A percentile compares a stretch with the other conserved stretches of the same genome.
Conservation (phyloP, 148 eudicot species). For the Arctostaphylos glauca region DNA sequence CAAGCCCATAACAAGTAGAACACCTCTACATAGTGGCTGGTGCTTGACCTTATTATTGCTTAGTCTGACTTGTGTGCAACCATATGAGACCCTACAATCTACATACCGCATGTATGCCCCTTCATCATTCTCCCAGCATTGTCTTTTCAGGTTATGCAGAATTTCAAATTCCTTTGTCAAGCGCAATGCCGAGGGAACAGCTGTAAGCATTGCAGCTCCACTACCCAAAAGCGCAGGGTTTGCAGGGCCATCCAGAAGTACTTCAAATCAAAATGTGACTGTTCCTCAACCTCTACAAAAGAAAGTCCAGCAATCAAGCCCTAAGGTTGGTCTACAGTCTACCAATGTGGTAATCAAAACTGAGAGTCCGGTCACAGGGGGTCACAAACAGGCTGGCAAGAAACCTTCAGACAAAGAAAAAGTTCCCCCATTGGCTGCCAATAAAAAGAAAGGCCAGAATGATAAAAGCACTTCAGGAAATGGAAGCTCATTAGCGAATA, state of each 20-base stretch:
- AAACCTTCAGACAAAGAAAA: slow-evolving; percentile 49
- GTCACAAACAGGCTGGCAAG: slow-evolving; percentile 33
- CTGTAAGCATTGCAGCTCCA: slow-evolving; percentile 28
- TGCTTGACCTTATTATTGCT: neutral
- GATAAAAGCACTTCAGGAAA: slow-evolving; percentile 51
- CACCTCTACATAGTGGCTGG: neutral
- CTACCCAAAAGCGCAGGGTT: slow-evolving; percentile 39
- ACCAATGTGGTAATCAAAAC: slow-evolving; percentile 32
- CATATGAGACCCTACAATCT: neutral
- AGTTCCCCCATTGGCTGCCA: slow-evolving; percentile 33
- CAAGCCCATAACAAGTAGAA: neutral
- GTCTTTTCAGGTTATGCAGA: slow-evolving; percentile 69
- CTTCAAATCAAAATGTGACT: slow-evolving; percentile 28
- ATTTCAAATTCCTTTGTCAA: slow-evolving; percentile 73
- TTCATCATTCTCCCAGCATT: slow-evolving; percentile 5
- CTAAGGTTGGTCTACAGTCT: slow-evolving; percentile 37
- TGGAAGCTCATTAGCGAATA: slow-evolving; percentile 70
- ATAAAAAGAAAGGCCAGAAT: slow-evolving; percentile 52
- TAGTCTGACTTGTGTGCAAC: neutral
- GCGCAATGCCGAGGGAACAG: slow-evolving; percentile 50
- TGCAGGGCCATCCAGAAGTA: slow-evolving; percentile 34
- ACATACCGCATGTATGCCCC: neutral
- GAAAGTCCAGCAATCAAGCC: slow-evolving; percentile 47
- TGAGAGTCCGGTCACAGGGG: slow-evolving; percentile 31
- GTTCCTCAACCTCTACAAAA: slow-evolving; percentile 47